Evolutionary conservation across 2,329 filamentous ascomycete genomes (phyloP), one percentile per base, ranked within the genome.

Genomic region (Aspergillus bombycis): DNA sequence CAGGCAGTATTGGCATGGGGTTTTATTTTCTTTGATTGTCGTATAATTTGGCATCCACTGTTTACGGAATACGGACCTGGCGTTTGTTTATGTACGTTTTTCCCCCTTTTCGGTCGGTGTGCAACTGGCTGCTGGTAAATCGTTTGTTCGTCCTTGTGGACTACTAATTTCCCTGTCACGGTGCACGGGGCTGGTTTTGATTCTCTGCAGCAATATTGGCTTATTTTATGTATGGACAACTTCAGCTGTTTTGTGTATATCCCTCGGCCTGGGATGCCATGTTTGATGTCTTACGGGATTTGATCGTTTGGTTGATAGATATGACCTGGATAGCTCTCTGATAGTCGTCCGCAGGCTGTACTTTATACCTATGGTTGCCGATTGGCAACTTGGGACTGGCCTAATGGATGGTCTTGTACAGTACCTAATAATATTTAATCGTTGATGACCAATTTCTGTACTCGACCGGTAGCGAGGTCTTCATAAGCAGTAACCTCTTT

Each of bases 261-360:
- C 41, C n/a, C 58, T 61, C 32, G 10, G 14, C 55, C 28, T 9
- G 38, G 14, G 52, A 28, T 43, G 61, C 58, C 32, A 30, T 43
- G 19, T 32, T 46, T 60, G 58, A 60, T 60, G 58, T 60, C 58
- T 60, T 55, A 60, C 50, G 58, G 55, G 58, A 53, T 50, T 32
- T 34, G 23, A 45, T 60, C 23, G 43, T 16, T 41, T 58, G n/a
- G n/a, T 50, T 34, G 38, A 48, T 60, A 54, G 46, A 54, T 60
- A 60, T 54, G 50, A 54, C 50, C 23, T 55, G 30, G 32, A 26
- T 55, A 16, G 14, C 32, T 55, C 23, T 55, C 26, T 23, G 32
- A 28, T 32, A 55, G 52, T n/a, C 34, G 11, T n/a, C 34, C 11
- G 30, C 52, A 12, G 32, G 11, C n/a, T 55, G 46, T 60, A 43